Base-by-base conservation (phyloP, 202 grass and related monocot genomes). In the Saccharum hybrid region DNA sequence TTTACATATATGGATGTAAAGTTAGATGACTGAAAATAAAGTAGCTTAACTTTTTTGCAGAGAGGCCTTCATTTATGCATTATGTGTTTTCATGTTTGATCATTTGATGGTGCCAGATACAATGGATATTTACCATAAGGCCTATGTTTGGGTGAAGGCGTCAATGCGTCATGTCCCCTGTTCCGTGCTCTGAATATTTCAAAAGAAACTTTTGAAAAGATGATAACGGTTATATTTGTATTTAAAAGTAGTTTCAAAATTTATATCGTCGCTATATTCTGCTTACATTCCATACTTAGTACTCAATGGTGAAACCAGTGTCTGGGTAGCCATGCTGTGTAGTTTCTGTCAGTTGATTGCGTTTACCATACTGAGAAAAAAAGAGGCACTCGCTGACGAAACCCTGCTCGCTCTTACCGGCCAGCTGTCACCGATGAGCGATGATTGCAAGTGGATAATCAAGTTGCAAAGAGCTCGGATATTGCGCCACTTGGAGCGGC, bases 401-500 rank as follows among this genome's bases (percentile, higher is more conserved):
- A 51, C 46, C 5, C 49, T 52, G 49, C 49, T 18, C 15, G 49
- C 51, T 56, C 51, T 51, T 16, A 49, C 46, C 14, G 1, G 5
- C 51, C 51, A n/a, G 52, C 15, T 10, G 76, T 70, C 19, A 3
- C 71, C 26, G 72, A 81, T 80, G n/a, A n/a, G n/a, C n/a, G n/a
- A n/a, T n/a, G n/a, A n/a, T 81, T 61, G 30, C 81, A 52, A 52
- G 66, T 45, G 56, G 82, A 66, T 75, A 80, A 45, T 52, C 30
- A 85, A 89, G 56, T 77, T 85, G 82, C 77, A 38, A 30, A 64
- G 41, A 42, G 30, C 34, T 42, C 9, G 19, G 72, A 46, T 89
- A 38, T 72, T 80, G 78, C 83, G 45, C 78, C 88, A 86, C 73
- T 74, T 66, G 78, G 66, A 81, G 12, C 65, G 56, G 43, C 56